Evolutionary conservation across 345 rosid species (phyloP), one percentile per base, ranked within the genome.

Genomic region (Lepidium aucheri): DNA sequence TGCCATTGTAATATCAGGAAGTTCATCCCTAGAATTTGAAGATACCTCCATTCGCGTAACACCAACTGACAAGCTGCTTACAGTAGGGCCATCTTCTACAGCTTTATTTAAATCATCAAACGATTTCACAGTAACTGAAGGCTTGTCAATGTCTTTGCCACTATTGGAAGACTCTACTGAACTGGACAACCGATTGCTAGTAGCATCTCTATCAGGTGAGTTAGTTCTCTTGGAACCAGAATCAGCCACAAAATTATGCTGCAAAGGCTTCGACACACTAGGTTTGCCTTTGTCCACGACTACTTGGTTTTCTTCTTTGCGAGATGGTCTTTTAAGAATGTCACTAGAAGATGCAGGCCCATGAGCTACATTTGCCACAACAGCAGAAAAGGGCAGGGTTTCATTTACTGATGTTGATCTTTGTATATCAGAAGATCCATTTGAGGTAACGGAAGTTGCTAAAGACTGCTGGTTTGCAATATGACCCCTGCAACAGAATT

Each of bases 401-500:
- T 65, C 74, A 55, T 74, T 62, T 24, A 36, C 69, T 12, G 72
- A 53, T 40, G 83, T 92, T 53, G 82, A 32, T 67, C 75, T 85
- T 57, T 71, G 83, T 65, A 75, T 79, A 26, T 52, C 72, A 53
- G 82, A 41, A 59, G 86, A 65, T 61, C 86, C 92, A 84, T 84
- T 79, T 35, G 83, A 74, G 57, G 76, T 74, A 38, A 57, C 69
- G 9, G 77, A 62, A 69, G 67, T 53, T 45, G 81, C 77, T 51
- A 52, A 28, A 41, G 75, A 50, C 36, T 63, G 84, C 67, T 82
- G 83, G 68, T 67, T 83, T 71, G 86, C 60, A 68, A 75, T 53
- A 44, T 82, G 86, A 67, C 92, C 92, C 93, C 95, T 86, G 76
- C 32, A 58, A 46, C 12, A 33, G 28, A 63, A 28, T 26, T 53